Conservation (phyloP, 768 basidiomycete species). For the Russula vinacea region DNA sequence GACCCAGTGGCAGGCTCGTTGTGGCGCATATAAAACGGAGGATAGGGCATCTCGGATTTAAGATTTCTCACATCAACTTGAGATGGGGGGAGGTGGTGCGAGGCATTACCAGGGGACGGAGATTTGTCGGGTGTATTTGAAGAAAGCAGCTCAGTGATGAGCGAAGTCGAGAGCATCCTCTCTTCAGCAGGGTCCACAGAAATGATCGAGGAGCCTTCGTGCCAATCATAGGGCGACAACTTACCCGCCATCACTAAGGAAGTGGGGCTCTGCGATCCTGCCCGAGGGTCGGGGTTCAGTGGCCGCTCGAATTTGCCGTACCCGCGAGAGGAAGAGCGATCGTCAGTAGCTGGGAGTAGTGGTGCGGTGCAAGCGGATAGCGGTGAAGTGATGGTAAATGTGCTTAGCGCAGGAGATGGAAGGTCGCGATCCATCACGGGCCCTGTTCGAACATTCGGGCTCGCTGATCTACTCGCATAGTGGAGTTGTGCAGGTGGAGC, state of each 20-base stretch:
- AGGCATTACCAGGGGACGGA: slow-evolving; percentile 26
- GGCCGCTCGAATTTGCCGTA: not conserved
- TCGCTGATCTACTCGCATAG: slow-evolving; percentile 15
- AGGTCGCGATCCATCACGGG: not conserved
- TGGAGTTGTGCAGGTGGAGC: slow-evolving; percentile 31
- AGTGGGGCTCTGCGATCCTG: slow-evolving; percentile 4
- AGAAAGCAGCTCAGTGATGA: slow-evolving; percentile 55
- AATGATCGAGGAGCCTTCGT: slow-evolving; percentile 58
- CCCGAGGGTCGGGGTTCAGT: slow-evolving; percentile 1
- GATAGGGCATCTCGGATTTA: slow-evolving; percentile 56
- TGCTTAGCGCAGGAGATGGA: slow-evolving; percentile 14
- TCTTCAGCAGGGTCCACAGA: slow-evolving; percentile 56
- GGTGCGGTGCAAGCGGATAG: not conserved
- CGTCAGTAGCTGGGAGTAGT: not conserved
- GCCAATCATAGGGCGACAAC: slow-evolving; percentile 51
- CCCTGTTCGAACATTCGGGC: not conserved
- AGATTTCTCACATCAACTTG: slow-evolving; percentile 31
- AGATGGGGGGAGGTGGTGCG: slow-evolving; percentile 36
- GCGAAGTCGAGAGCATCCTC: slow-evolving; percentile 55
- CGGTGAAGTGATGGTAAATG: slow-evolving; percentile 5
- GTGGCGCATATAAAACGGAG: slow-evolving; percentile 30
- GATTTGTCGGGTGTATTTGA: slow-evolving; percentile 15
- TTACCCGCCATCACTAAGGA: not conserved
- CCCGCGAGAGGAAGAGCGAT: not conserved
- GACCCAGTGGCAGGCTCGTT: slow-evolving; percentile 29